Evolutionary conservation across 225 moss, liverwort and hornwort genomes (phyloP).

Genomic region (Climacium dendroides): DNA sequence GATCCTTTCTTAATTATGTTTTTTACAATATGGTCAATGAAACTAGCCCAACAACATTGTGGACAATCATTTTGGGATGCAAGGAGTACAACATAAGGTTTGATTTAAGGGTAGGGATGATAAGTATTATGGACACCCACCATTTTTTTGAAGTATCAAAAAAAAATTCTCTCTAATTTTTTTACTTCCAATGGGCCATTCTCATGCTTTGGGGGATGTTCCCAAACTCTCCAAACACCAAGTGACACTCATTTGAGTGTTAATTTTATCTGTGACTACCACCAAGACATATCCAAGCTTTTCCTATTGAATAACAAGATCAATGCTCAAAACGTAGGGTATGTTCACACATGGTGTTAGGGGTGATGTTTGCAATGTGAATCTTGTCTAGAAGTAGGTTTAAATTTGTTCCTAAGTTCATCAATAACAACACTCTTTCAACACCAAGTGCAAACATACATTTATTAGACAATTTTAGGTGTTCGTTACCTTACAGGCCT

Average conservation of each 20-base stretch:
- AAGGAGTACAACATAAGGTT: not conserved
- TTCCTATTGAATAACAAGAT: too few relatives aligned
- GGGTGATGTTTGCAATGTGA: too few relatives aligned
- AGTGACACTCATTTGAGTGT: not conserved
- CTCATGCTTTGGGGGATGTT: not conserved
- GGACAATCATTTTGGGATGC: too few relatives aligned
- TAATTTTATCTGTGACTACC: not conserved
- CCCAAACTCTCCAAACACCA: not conserved
- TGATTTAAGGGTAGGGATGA: not conserved
- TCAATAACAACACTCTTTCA: not conserved
- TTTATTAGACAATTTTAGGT: not conserved
- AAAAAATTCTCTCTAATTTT: not conserved
- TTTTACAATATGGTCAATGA: too few relatives aligned
- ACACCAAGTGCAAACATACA: too few relatives aligned
- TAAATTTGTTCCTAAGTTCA: too few relatives aligned
- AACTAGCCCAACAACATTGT: too few relatives aligned
- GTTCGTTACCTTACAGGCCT: not conserved
- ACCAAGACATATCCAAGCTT: too few relatives aligned
- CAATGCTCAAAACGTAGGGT: too few relatives aligned
- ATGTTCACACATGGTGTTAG: too few relatives aligned
- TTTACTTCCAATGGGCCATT: not conserved
- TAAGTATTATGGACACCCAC: not conserved
- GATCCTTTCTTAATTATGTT: too few relatives aligned
- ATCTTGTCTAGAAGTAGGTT: too few relatives aligned
- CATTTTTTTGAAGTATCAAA: not conserved